Evolutionary conservation across 768 basidiomycete genomes (phyloP), one percentile per base, ranked within the genome.

Genomic region (Mycena olivaceomarginata): DNA sequence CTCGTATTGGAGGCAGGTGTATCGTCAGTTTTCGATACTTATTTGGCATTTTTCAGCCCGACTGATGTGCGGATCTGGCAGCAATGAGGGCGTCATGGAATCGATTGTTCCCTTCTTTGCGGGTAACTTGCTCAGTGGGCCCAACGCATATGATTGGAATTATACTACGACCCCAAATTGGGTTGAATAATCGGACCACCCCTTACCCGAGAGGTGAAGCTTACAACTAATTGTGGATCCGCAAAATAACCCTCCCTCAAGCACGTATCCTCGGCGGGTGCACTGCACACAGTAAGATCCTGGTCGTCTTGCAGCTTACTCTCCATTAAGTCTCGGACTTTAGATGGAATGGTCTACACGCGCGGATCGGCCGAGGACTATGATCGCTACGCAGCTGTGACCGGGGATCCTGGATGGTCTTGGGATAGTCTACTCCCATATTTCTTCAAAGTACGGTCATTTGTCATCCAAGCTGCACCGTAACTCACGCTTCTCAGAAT

Each of bases 201-300:
- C 18, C 48, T 6, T 81, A 81, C 43, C 25, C 67, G 4, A 57
- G 79, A 43, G 80, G 81, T 45, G 4, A 15, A 13, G 51, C 6
- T 18, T 7, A 8, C 5, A 15, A 37, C 51, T 22, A 31, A 31
- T n/a, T 74, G 2, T 12, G 11, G 60, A 15, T 4, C 22, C 2
- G 5, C n/a, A 31, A 67, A 11, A 13, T 59, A 51, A 10, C 39
- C 43, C 22, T 22, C 48, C 39, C 45, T 7, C n/a, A 46, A 70
- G 73, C 53, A 13, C 67, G 57, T 64, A 71, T 84, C n/a, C 72
- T 87, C 1, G 86, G 86, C 4, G 85, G 31, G 31, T 31, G 31
- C 31, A 31, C 31, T 31, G 31, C 31, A 31, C 2, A 2, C 31
- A 31, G 31, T 31, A 4, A 31, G 31, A 2, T 4, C 31, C 31